These are phyloP conservation scores for Exophiala aquamarina DNA, from an alignment of 2,329 filamentous ascomycete genomes.

Conservation along the genomic window DNA sequence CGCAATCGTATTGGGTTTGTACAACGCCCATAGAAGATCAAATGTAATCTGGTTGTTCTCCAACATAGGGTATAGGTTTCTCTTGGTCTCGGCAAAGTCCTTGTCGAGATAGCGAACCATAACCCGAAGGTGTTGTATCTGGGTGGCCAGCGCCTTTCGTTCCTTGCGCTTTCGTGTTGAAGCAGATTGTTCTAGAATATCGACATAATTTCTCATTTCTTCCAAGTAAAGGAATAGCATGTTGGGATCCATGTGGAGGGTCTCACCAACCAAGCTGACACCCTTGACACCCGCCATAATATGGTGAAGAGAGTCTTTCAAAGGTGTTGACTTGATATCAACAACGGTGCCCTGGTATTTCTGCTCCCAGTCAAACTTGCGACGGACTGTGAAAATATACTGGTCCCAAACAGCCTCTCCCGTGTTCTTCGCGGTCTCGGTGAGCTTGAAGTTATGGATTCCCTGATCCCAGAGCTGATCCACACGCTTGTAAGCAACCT, in stretches of 20 bases:
- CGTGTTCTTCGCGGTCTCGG: constrained; percentile 65
- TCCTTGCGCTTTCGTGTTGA: constrained; percentile 43
- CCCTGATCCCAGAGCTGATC: constrained; percentile 61
- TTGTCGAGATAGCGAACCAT: constrained; percentile 75
- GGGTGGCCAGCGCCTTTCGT: constrained; percentile 36
- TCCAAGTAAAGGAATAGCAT: constrained; percentile 75
- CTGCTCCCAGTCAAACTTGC: constrained; percentile 81
- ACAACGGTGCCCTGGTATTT: constrained; percentile 73
- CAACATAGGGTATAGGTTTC: constrained; percentile 76
- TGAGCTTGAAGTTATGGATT: constrained; percentile 66
- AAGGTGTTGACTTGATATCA: constrained; percentile 79
- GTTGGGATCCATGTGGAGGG: constrained; percentile 70
- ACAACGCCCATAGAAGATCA: constrained; percentile 83
- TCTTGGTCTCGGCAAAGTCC: constrained; percentile 76
- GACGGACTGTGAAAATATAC: constrained; percentile 78
- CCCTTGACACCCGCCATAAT: constrained; percentile 76
- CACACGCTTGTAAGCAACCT: constrained; percentile 67
- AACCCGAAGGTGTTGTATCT: constrained; percentile 60
- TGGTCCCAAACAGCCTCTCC: constrained; percentile 69
- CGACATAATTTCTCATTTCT: constrained; percentile 66
- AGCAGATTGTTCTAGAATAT: constrained; percentile 66
- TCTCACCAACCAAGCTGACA: constrained; percentile 77
- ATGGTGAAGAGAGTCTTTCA: constrained; percentile 69
- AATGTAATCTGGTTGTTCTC: constrained; percentile 66
- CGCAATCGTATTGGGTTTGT: constrained; percentile 80